Evolutionary conservation across 176 grass and related monocot genomes (phyloP), one percentile per base, ranked within the genome.

Genomic region (Saccharum officinarum): DNA sequence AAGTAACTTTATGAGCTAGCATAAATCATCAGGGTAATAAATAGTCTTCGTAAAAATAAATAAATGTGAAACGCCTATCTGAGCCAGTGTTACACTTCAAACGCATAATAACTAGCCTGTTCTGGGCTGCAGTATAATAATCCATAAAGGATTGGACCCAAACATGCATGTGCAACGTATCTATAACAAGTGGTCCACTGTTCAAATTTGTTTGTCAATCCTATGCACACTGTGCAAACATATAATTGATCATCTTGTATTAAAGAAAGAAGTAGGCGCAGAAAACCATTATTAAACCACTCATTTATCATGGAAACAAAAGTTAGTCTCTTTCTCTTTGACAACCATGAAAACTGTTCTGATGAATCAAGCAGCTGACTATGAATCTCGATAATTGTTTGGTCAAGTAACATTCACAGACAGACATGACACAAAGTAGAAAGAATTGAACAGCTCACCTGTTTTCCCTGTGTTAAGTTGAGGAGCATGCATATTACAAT

Each of bases 401-500:
- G 16, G 17, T 41, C 17, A 54, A 34, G n/a, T 74, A 87, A 55
- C 47, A 50, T 41, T 33, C 15, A 71, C 8, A 0, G n/a, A n/a
- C n/a, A n/a, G 8, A 22, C 2, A 66, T 6, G 30, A 41, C 6
- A 45, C 2, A 46, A 47, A 55, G 54, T 60, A 79, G 70, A 67
- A 62, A 83, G 0, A 83, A 79, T 40, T 23, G 54, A 37, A 31
- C 4, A 73, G 67, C 74, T 80, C 62, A 80, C 82, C 70, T 85
- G 82, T 80, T n/a, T 38, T 54, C 82, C 87, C 0, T 68, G 59
- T 30, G 82, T 89, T 80, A 45, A 8, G 30, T 89, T 89, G 39
- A 85, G 82, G 14, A 89, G 62, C 82, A 89, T 89, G 70, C 82
- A 85, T 49, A 85, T 85, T 34, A 89, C 82, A 60, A 85, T 69